These are phyloP conservation scores for Cladophialophora carrionii DNA, from an alignment of 2,329 filamentous ascomycete genomes.

Conservation along the genomic window DNA sequence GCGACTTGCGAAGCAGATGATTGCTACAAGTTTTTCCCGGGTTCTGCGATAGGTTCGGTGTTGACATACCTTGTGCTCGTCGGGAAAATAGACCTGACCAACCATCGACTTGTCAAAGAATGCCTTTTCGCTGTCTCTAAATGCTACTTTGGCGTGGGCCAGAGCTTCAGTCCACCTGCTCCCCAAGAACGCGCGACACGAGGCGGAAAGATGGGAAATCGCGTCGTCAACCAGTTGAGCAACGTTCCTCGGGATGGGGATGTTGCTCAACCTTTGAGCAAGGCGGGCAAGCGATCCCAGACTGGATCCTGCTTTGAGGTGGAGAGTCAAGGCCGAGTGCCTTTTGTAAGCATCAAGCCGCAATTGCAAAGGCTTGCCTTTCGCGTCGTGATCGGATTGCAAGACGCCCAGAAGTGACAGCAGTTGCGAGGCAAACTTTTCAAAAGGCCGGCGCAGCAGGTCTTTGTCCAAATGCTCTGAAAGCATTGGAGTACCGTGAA, in stretches of 20 bases:
- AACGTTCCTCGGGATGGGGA: constrained; percentile 85
- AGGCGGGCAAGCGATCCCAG: constrained; percentile 90
- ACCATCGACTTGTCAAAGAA: constrained; percentile 99
- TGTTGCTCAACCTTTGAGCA: constrained; percentile 79
- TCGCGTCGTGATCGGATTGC: constrained; percentile 10
- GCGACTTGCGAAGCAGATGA: not conserved
- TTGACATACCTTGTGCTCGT: constrained; percentile 77
- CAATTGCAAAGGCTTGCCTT: constrained; percentile 69
- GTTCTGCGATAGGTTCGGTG: not conserved
- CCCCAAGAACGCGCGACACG: constrained; percentile 70
- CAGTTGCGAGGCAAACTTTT: constrained; percentile 89
- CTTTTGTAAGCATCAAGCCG: constrained; percentile 81
- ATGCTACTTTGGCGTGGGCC: constrained; percentile 78
- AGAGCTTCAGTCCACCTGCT: constrained; percentile 69
- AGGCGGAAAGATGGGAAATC: constrained; percentile 68
- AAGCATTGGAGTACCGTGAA: constrained; percentile 24
- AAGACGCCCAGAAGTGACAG: constrained; percentile 85
- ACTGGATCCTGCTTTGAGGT: constrained; percentile 88
- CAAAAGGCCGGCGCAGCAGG: constrained; percentile 75
- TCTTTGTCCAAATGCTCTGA: constrained; percentile 62
- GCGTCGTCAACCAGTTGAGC: constrained; percentile 82
- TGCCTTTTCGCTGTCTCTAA: constrained; percentile 84
- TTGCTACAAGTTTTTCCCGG: not conserved
- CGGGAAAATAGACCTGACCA: constrained; percentile 95
- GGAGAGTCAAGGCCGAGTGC: constrained; percentile 80